phyloP scores from a whole-genome alignment of 441 rosid genomes.

The Croton laevigatus region DNA sequence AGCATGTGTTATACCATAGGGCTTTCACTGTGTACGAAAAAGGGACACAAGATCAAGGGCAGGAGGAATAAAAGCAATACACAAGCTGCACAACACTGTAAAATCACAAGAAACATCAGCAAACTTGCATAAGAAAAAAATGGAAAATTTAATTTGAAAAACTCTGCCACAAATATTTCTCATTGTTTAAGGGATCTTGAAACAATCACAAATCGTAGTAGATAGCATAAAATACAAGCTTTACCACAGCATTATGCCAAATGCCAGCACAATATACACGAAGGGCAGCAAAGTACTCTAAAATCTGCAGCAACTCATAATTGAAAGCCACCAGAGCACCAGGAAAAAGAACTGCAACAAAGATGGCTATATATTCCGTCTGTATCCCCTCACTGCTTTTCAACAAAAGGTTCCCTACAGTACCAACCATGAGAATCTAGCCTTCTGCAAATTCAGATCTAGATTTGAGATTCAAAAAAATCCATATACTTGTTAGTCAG shows the following conservation, averaged over 20 bases:
- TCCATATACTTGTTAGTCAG: not conserved
- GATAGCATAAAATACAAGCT: conserved; percentile 2
- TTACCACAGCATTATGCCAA: conserved; percentile 94
- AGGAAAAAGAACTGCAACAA: conserved; percentile 74
- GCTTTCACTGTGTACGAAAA: conserved; percentile 57
- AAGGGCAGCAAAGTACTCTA: conserved; percentile 55
- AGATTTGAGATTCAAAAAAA: conserved; percentile 19
- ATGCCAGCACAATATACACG: conserved; percentile 86
- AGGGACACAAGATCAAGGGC: conserved; percentile 58
- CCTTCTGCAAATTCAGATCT: conserved; percentile 24
- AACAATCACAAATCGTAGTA: not conserved
- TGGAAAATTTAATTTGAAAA: not conserved
- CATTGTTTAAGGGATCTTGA: no score
- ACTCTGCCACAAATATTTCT: not conserved
- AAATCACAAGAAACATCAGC: conserved; percentile 10
- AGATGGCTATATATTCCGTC: conserved; percentile 73
- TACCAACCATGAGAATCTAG: conserved; percentile 37
- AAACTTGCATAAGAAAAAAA: not conserved
- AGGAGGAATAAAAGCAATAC: conserved; percentile 49
- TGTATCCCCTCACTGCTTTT: conserved; percentile 82
- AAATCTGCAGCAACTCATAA: conserved; percentile 50
- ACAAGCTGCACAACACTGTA: conserved; percentile 65
- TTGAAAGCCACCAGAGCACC: conserved; percentile 90
- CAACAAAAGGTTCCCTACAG: conserved; percentile 41
- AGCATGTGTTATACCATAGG: conserved; percentile 41